phyloP scores from a whole-genome alignment of 2,329 filamentous ascomycete species.

The Nemania sp. region DNA sequence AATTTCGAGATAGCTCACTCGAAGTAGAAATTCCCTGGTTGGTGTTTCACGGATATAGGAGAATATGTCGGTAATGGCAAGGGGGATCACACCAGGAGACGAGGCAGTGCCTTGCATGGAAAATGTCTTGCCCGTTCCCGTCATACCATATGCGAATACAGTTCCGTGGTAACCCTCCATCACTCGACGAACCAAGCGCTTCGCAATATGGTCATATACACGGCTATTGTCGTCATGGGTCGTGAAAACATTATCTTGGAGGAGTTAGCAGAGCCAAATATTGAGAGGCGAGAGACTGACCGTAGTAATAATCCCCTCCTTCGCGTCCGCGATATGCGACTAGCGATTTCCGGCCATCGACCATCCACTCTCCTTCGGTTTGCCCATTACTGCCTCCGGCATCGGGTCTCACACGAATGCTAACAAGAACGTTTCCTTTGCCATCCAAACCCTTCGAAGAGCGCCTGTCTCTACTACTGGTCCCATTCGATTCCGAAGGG shows the following conservation, averaged over 20 bases:
- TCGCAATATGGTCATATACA: slow-evolving; percentile 94
- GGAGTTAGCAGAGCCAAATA: slow-evolving; percentile 25
- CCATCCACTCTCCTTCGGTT: slow-evolving; percentile 87
- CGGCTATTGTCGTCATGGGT: slow-evolving; percentile 93
- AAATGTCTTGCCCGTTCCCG: slow-evolving; percentile 97
- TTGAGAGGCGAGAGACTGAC: slow-evolving; percentile 62
- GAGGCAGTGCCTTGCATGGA: slow-evolving; percentile 99
- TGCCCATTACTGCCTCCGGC: slow-evolving; percentile 69
- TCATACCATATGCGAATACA: slow-evolving; percentile 99
- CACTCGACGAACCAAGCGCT: slow-evolving; percentile 91
- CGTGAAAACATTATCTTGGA: slow-evolving; percentile 91
- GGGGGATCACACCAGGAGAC: slow-evolving; percentile 93
- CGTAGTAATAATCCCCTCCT: slow-evolving; percentile 91
- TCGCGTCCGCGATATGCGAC: slow-evolving; percentile 89
- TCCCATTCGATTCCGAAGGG: slow-evolving; percentile 65
- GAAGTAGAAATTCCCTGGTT: slow-evolving; percentile 89
- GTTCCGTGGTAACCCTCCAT: slow-evolving; percentile 99
- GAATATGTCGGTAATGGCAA: slow-evolving; percentile 98
- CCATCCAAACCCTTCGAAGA: slow-evolving; percentile 70
- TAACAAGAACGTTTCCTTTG: slow-evolving; percentile 96
- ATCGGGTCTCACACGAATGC: slow-evolving; percentile 92
- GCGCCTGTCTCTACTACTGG: slow-evolving; percentile 58
- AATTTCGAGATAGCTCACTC: slow-evolving; percentile 98
- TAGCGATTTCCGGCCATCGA: slow-evolving; percentile 84
- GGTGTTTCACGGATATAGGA: slow-evolving; percentile 98